Evolutionary conservation across 202 grass and related monocot species (phyloP).

Genomic region (Tripidium arundinaceum): DNA sequence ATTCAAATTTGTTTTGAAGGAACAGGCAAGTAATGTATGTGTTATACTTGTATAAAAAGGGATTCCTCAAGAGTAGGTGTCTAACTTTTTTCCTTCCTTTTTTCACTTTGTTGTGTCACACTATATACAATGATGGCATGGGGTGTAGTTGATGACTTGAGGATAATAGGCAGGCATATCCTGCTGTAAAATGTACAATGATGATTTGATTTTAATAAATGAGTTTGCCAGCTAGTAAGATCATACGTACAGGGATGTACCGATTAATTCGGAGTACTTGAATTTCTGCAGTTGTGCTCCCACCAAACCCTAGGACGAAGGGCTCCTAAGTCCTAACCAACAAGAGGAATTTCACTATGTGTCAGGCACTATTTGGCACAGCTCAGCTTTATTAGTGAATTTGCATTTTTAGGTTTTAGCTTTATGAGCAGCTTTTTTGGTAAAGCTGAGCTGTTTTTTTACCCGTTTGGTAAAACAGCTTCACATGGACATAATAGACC

Average conservation of each 20-base stretch:
- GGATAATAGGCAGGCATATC: neutral
- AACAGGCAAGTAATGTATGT: slow-evolving; percentile 1
- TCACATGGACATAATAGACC: too few species aligned
- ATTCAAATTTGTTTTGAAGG: slow-evolving; percentile 17
- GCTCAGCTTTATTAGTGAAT: too few species aligned
- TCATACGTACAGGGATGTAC: neutral
- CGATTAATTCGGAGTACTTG: too few species aligned
- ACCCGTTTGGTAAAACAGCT: too few species aligned
- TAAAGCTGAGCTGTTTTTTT: too few species aligned
- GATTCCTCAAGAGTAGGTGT: neutral
- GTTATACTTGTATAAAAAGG: slow-evolving; percentile 30
- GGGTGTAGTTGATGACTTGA: neutral
- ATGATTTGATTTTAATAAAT: slow-evolving; percentile 13
- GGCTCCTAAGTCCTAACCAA: too few species aligned
- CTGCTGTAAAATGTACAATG: neutral
- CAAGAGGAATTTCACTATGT: too few species aligned
- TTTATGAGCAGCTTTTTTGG: too few species aligned
- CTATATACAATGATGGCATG: neutral
- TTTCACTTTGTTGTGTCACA: neutral
- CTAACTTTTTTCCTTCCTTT: neutral
- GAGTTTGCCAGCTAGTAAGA: neutral
- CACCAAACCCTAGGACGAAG: too few species aligned
- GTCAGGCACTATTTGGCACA: too few species aligned
- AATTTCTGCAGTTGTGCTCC: too few species aligned
- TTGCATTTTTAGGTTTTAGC: too few species aligned